Evolutionary conservation across 306 rosid species (phyloP), one percentile per base, ranked within the genome.

Genomic region (Carpinus viminea): DNA sequence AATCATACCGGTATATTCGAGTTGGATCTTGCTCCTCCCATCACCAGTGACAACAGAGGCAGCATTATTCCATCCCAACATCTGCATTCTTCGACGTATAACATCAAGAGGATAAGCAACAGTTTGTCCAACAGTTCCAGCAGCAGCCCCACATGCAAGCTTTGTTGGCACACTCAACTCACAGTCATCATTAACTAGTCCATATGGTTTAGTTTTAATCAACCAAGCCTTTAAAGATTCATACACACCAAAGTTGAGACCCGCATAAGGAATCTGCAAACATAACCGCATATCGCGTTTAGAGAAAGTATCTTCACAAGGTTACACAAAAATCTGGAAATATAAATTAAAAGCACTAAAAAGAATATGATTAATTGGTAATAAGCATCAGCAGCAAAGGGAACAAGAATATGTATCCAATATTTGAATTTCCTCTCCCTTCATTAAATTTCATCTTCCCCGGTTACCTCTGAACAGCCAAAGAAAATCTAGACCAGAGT

Each of bases 91-190:
- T 70, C 99, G 89, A 72, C 99, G 98, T 82, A 96, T 93, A 72
- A 96, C 99, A 76, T 96, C 99, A 81, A 96, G 97, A 54, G 99
- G 99, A 80, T 96, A 96, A n/a, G 98, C 99, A 68, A 93, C 86
- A 64, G 99, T 96, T 91, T 96, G 99, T 75, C 99, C 99, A 2
- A 93, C 80, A 46, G 98, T 93, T 76, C 99, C 99, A 68, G 99
- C 98, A 83, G 88, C 94, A 82, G 99, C 99, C 74, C 99, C 99
- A 72, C 98, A 96, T 68, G 99, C 99, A 80, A 96, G 75, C 68
- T 95, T 86, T 54, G 99, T 96, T 38, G 89, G 86, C 84, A 96
- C 97, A 8, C 97, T 83, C 91, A 96, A 83, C 80, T 96, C 99
- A 46, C 90, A 75, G 82, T 90, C 91, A 41, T 93, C 78, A 79